Base-by-base conservation (phyloP, 2,329 filamentous ascomycete species). In the Penicillium sp. region DNA sequence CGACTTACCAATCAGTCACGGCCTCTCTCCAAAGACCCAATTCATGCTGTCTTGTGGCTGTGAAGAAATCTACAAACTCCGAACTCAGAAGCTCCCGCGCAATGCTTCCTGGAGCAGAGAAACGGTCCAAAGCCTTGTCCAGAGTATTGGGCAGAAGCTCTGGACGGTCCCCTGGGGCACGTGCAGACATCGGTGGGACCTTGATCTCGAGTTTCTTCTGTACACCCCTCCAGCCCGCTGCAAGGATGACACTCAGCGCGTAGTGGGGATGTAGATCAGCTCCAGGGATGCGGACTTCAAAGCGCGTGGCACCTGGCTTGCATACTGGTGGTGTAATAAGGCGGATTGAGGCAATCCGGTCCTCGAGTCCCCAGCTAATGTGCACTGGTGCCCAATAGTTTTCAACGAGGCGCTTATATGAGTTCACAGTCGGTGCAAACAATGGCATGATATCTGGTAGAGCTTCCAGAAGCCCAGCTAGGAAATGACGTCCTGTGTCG, bases 351-450 rank as follows among this genome's bases (percentile, higher is more conserved):
- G 93, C 93, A 19, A 91, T 92, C 61, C 93, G 89, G 75, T 97
- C 93, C 75, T 97, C 93, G 4, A 96, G 79, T 0, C 93, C 93
- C 93, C 93, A 97, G 0, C 91, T 96, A 0, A 97, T 93, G 0
- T 93, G 96, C 3, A 97, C 93, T 0, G 93, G 93, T 0, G 93
- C 93, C 93, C 93, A 97, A 78, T 96, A 97, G 78, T 97, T 97
- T 79, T 97, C 93, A 2, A 97, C 93, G 0, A 97, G 84, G 3
- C 93, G 88, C 79, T 97, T 97, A 81, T 97, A 97, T 58, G 90
- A 95, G 82, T 97, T 97, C 69, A 97, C 85, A 0, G 91, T 97
- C 0, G 93, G 93, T 0, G 93, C 93, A 19, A 97, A 81, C 51
- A 97, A 81, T 1, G 93, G 93, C 93, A 97, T 97, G 65, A 97